Conservation (phyloP, 306 rosid species). For the Dalbergia oliveri region DNA sequence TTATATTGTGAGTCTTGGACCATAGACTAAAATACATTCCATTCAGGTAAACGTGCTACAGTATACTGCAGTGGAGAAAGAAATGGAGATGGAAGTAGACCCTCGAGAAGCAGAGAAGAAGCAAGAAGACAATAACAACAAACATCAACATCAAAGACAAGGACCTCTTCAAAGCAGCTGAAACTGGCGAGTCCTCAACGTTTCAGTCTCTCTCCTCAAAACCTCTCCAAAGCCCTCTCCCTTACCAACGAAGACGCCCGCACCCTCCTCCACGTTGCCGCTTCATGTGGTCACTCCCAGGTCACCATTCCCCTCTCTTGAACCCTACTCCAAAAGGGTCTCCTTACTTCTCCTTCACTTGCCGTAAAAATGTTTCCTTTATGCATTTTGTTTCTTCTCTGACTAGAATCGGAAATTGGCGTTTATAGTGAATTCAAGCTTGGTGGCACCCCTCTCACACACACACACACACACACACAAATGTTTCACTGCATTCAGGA, state of each 20-base stretch:
- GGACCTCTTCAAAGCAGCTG: constrained; percentile 83
- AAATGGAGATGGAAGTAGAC: neutral
- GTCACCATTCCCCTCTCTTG: constrained; percentile 41
- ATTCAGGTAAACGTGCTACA: no score
- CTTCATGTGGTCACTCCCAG: constrained; percentile 73
- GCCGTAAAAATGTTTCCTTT: constrained; percentile 5
- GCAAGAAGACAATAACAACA: neutral
- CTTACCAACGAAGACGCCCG: constrained; percentile 84
- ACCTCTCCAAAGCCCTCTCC: constrained; percentile 66
- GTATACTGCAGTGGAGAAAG: no score
- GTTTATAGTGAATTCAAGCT: constrained; percentile 18
- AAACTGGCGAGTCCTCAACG: constrained; percentile 65
- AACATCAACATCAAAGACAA: constrained; percentile 38
- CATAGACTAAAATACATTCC: no score
- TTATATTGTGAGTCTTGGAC: no score
- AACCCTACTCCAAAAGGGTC: neutral
- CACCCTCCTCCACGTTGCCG: constrained; percentile 86
- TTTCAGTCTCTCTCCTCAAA: constrained; percentile 58
- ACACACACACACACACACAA: no score
- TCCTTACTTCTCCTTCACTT: constrained; percentile 16
- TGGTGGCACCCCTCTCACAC: neutral
- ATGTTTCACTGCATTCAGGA: neutral
- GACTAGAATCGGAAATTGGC: neutral
- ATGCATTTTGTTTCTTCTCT: constrained; percentile 1
- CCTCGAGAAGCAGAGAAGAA: constrained; percentile 7